A percentile compares a stretch with the other conserved stretches of the same genome.
These are phyloP conservation scores for Polyporus arcularius DNA, from an alignment of 768 basidiomycete genomes.

Conservation along the genomic window DNA sequence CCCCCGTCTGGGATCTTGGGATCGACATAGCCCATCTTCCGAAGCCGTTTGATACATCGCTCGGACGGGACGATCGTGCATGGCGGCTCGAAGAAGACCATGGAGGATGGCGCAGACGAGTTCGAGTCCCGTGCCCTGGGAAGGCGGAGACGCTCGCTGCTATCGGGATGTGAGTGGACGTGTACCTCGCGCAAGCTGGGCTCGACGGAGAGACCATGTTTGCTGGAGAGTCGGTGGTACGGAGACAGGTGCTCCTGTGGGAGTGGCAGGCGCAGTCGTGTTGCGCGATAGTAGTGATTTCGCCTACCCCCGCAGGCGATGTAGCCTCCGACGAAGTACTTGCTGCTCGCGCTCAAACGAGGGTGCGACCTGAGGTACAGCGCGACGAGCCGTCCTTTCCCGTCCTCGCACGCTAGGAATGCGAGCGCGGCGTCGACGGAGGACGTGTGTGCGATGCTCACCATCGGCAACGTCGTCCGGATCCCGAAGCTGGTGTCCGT, in stretches of 20 bases:
- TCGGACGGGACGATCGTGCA: constrained; percentile 5
- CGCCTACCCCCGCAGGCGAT: constrained; percentile 7
- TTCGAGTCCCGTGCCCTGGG: neutral
- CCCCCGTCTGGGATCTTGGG: constrained; percentile 1
- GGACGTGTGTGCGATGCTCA: neutral
- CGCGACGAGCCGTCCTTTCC: constrained; percentile 2
- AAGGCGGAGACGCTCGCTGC: neutral
- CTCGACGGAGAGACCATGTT: neutral
- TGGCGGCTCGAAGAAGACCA: constrained; percentile 17
- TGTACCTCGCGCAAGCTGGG: neutral
- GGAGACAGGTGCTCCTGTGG: neutral
- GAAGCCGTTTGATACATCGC: neutral
- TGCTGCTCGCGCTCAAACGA: neutral
- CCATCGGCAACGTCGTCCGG: constrained; percentile 7
- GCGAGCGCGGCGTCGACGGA: constrained; percentile 4
- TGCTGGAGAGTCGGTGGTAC: neutral
- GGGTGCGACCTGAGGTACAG: constrained; percentile 10
- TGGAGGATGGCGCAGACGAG: neutral
- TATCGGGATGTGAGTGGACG: neutral
- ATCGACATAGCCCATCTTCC: constrained; percentile 3
- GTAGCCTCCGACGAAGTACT: constrained; percentile 12
- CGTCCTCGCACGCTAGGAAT: constrained; percentile 6
- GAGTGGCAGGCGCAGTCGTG: neutral
- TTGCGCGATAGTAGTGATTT: constrained; percentile 10
- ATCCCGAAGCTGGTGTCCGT: constrained; percentile 7